Percentiles rank a stretch among this genome's conserved stretches.
Evolutionary conservation across 176 grass and related monocot genomes (phyloP).

Genomic region (Hyparrhenia diplandra): DNA sequence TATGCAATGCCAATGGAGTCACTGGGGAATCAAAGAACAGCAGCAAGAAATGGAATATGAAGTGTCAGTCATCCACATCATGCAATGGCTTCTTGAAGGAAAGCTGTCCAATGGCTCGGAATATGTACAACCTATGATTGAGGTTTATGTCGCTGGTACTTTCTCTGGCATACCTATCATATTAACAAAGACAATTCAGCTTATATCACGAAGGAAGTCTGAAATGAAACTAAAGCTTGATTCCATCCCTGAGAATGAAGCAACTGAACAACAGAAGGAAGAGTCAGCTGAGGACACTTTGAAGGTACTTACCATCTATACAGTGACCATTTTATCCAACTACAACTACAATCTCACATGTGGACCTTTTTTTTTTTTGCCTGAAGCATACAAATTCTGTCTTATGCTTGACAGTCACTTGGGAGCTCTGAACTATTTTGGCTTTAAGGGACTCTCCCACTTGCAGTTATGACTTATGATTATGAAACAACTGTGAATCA

Average conservation of each 20-base stretch:
- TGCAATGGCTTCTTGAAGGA: slow-evolving; percentile 57
- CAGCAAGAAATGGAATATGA: slow-evolving; percentile 80
- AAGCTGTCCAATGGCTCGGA: slow-evolving; percentile 42
- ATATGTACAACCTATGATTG: slow-evolving; percentile 52
- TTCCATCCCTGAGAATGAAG: slow-evolving; percentile 76
- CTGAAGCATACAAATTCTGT: neutral
- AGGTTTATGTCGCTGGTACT: slow-evolving; percentile 83
- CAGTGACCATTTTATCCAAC: neutral
- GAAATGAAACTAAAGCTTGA: slow-evolving; percentile 63
- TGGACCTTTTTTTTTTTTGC: slow-evolving; percentile 26
- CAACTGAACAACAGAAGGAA: slow-evolving; percentile 62
- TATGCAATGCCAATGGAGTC: slow-evolving; percentile 55
- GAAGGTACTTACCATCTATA: slow-evolving; percentile 48
- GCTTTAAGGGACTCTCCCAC: neutral
- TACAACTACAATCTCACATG: neutral
- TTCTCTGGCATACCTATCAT: slow-evolving; percentile 82
- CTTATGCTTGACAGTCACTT: neutral
- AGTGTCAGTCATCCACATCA: slow-evolving; percentile 49
- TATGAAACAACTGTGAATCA: neutral
- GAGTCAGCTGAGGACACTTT: slow-evolving; percentile 33
- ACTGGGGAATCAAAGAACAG: slow-evolving; percentile 42
- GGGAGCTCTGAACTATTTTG: neutral
- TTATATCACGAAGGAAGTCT: slow-evolving; percentile 69
- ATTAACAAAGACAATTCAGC: slow-evolving; percentile 73
- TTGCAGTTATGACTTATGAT: neutral